Evolutionary conservation across 2,329 filamentous ascomycete genomes (phyloP).

Genomic region (Colletotrichum navitas): DNA sequence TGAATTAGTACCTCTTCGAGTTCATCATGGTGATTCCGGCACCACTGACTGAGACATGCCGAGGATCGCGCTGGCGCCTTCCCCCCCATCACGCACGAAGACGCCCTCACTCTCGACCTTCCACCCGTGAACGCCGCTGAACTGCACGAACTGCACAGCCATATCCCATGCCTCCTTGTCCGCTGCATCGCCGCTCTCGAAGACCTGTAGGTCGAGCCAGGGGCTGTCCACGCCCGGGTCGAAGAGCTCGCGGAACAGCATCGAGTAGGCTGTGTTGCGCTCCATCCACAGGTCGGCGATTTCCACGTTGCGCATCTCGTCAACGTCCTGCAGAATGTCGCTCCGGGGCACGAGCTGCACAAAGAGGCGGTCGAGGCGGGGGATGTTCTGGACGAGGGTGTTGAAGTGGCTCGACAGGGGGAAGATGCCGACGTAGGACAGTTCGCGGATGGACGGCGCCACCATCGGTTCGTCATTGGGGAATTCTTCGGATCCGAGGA

Average conservation of each 20-base stretch:
- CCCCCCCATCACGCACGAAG: constrained; percentile 52
- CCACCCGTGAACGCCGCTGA: constrained; percentile 56
- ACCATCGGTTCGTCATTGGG: constrained; percentile 54
- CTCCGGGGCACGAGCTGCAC: constrained; percentile 62
- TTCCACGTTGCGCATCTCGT: constrained; percentile 56
- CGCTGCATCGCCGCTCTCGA: constrained; percentile 63
- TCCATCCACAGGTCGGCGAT: constrained; percentile 65
- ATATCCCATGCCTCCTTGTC: constrained; percentile 62
- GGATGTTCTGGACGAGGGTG: constrained; percentile 61
- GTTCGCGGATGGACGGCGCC: constrained; percentile 58
- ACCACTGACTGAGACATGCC: constrained; percentile 42
- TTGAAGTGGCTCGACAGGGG: constrained; percentile 73
- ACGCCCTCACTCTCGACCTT: constrained; percentile 58
- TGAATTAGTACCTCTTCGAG: constrained; percentile 22
- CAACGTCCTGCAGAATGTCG: constrained; percentile 49
- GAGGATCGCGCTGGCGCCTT: constrained; percentile 20
- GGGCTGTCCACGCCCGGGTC: constrained; percentile 45
- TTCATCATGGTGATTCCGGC: constrained; percentile 25
- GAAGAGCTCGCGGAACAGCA: constrained; percentile 59
- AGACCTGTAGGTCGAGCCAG: constrained; percentile 59
- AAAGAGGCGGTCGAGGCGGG: constrained; percentile 64
- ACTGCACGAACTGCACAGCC: constrained; percentile 56
- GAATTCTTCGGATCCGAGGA: constrained; percentile 59
- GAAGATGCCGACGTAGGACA: constrained; percentile 76
- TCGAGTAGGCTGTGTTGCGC: constrained; percentile 62